Evolutionary conservation across 768 basidiomycete species (phyloP).

Genomic region (Suillus lakei): DNA sequence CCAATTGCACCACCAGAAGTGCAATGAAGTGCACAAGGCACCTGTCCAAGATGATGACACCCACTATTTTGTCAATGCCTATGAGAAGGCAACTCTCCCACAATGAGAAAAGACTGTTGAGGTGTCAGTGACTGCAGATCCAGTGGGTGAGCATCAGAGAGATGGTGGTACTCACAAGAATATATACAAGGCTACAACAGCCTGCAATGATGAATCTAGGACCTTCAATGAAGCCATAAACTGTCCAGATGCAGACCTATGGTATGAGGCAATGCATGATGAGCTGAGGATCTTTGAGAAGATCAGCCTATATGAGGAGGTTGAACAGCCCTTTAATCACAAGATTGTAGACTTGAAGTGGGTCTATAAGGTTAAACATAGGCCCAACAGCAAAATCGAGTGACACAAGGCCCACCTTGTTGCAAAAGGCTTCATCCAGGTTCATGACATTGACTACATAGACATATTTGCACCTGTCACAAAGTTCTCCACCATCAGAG

Average conservation of each 20-base stretch:
- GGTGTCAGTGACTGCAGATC: no score
- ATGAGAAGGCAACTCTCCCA: constrained; percentile 1
- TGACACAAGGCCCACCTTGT: constrained; percentile 46
- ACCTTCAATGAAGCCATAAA: constrained; percentile 1
- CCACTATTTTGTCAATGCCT: constrained; percentile 6
- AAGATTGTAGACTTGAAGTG: constrained; percentile 4
- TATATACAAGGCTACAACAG: not conserved
- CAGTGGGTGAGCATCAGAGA: no score
- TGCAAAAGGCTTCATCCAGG: constrained; percentile 38
- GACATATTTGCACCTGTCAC: constrained; percentile 37
- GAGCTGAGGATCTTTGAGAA: constrained; percentile 10
- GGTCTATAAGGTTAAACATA: constrained; percentile 12
- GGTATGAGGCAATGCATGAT: constrained; percentile 1
- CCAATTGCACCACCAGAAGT: constrained; percentile 2
- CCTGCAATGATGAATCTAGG: not conserved
- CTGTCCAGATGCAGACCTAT: constrained; percentile 2
- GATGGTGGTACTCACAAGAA: not conserved
- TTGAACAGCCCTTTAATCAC: not conserved
- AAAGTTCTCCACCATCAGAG: constrained; percentile 24
- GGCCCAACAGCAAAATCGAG: constrained; percentile 29
- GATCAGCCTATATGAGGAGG: constrained; percentile 8
- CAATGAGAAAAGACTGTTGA: no score
- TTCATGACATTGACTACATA: constrained; percentile 39
- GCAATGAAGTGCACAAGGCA: not conserved
- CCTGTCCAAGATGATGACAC: not conserved